These are phyloP conservation scores for Phytophthora pluvialis DNA, from an alignment of 352 stramenopile genomes.

Conservation along the genomic window DNA sequence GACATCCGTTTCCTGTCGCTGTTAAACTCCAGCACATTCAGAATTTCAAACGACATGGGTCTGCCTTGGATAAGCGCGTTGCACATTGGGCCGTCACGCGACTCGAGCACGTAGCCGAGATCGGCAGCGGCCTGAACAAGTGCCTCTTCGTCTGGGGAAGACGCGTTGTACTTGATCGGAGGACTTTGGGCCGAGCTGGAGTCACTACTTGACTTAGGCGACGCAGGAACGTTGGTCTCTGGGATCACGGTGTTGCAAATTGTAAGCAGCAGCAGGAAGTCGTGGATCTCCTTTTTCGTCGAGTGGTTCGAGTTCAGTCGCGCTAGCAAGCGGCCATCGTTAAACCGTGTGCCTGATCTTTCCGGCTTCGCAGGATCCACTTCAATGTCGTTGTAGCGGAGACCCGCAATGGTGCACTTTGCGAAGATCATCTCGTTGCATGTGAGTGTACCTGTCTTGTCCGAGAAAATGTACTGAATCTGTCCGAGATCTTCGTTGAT, in stretches of 20 bases:
- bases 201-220: conserved; percentile 32
- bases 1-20: conserved; percentile 99
- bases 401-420: conserved; percentile 92
- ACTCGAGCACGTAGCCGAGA: conserved; percentile 72
- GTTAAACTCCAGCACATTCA: conserved; percentile 99
- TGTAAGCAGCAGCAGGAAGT: conserved; percentile 83
- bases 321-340: conserved; percentile 73
- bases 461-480: conserved; percentile 92
- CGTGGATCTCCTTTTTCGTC: conserved; percentile 86
- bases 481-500: conserved; percentile 91
- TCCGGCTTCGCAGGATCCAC: conserved; percentile 46
- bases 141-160: conserved; percentile 85
- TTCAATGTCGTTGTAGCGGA: conserved; percentile 92
- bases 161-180: conserved; percentile 84
- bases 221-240: conserved; percentile 47
- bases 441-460: conserved; percentile 89
- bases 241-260: conserved; percentile 91
- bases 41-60: conserved; percentile 88
- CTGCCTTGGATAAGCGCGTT: conserved; percentile 71
- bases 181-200: conserved; percentile 24
- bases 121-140: conserved; percentile 79
- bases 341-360: conserved; percentile 79
- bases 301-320: conserved; percentile 82
- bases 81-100: conserved; percentile 71
- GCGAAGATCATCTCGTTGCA: conserved; percentile 92